Evolutionary conservation across 106 monocot genomes (phyloP), one percentile per base, ranked within the genome.

Genomic region (Ottelia alismoides): DNA sequence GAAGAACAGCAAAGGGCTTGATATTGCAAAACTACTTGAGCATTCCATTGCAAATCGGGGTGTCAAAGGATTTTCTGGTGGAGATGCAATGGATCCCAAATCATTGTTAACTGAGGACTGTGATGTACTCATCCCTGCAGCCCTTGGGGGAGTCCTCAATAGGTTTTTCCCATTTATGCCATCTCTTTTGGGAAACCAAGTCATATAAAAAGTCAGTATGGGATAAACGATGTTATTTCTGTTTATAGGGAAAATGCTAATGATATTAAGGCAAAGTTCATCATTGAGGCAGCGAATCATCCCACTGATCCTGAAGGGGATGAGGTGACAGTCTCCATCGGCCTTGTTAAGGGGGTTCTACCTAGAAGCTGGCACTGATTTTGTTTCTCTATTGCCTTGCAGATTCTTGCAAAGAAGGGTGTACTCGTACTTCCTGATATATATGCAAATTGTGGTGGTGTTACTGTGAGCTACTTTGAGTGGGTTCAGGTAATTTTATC

Each of bases 381-480:
- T n/a, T n/a, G n/a, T n/a, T n/a, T n/a, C n/a, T n/a, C n/a, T n/a
- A n/a, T 40, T 40, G 35, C 14, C 3, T 1, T 65, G 23, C 45
- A 86, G 86, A 86, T 86, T 60, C 56, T 86, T 11, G 65, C 77
- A 1, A 74, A 86, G 47, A 86, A 81, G 23, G 81, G 86, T 40
- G 77, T 78, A 2, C 3, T 68, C 19, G 57, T 86, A 62, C 70
- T 86, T 17, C 86, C 86, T 0, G 86, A 86, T 68, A 86, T 86
- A 30, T 81, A 78, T 51, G 81, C 81, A 44, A 81, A 86, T 65
- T 60, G 81, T 10, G 86, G n/a, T n/a, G n/a, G n/a, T n/a, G n/a
- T n/a, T n/a, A n/a, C n/a, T n/a, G n/a, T n/a, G n/a, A n/a, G n/a
- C 58, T 85, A 85, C 31, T 85, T 85, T 32, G 84, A 85, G 63